A percentile compares a stretch with the other conserved stretches of the same genome.
Evolutionary conservation across 2,329 filamentous ascomycete genomes (phyloP).

Genomic region (Sporothrix curviconia): DNA sequence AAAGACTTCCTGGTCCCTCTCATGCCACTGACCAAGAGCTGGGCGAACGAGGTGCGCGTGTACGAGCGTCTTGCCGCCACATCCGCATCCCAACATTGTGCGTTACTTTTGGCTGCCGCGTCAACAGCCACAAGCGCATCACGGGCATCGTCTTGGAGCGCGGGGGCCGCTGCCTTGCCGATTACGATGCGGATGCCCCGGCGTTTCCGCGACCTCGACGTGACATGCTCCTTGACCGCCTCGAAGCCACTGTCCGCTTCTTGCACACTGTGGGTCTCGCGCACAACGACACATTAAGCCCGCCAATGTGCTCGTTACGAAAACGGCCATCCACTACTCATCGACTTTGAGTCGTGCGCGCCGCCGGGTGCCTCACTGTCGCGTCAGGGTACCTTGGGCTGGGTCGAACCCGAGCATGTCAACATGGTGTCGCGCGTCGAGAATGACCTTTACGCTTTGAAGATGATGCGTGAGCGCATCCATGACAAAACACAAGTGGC

Average conservation of each 20-base stretch:
- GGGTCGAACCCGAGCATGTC: not conserved
- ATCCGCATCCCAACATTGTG: conserved; percentile 9
- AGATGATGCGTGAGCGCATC: not conserved
- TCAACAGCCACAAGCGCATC: not conserved
- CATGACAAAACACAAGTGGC: too few relatives aligned
- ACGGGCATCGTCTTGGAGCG: not conserved
- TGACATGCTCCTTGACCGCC: not conserved
- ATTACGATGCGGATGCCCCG: not conserved
- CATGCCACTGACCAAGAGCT: not conserved
- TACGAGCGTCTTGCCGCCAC: not conserved
- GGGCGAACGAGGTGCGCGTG: not conserved
- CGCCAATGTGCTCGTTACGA: conserved; percentile 3
- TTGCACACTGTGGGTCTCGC: conserved; percentile 16
- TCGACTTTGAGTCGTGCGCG: conserved; percentile 12
- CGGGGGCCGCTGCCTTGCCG: not conserved
- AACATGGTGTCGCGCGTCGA: not conserved
- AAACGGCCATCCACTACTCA: conserved; percentile 11
- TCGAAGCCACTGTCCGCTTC: conserved; percentile 13
- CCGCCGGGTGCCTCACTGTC: not conserved
- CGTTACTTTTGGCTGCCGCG: conserved; percentile 6
- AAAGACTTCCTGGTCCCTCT: not conserved
- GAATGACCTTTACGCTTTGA: not conserved
- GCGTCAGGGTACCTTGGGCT: not conserved
- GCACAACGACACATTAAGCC: conserved; percentile 21
- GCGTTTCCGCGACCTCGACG: not conserved